Evolutionary conservation across 176 grass and related monocot species (phyloP), one percentile per base, ranked within the genome.

Genomic region (Musa beccarii): DNA sequence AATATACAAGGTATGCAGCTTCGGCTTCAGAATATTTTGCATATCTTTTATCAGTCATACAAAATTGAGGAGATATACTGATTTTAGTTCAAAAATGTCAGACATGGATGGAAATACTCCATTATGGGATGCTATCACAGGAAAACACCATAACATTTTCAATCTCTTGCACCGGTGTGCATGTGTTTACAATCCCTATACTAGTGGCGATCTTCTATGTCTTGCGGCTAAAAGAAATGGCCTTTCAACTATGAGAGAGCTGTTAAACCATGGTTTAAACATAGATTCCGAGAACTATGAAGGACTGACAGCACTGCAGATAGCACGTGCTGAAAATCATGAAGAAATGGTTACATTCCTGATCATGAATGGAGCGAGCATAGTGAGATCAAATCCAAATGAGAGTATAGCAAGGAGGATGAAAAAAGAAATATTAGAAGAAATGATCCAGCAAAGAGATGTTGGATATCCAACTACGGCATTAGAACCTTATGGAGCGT

Each of bases 61-160:
- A 0, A 19, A 52, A 91, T 10, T 11, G 29, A 34, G 29, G 29
- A 34, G 29, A 34, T 34, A 34, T 34, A 34, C 29, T 34, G 29
- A 34, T 34, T 34, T 1, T 28, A 1, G 51, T 57, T 54, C 24
- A 64, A 23, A 1, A 19, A 8, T 16, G 20, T 22, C 79, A 90
- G 90, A 92, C 62, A 56, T 34, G 25, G 49, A 89, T 54, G 90
- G 86, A 64, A 87, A 84, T 79, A 98, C 94, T 76, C 86, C 88
- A 56, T 59, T 91, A 71, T 93, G 94, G 90, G 73, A 85, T 12
- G 90, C 94, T 72, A 82, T 93, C 19, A 78, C 82, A 1, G 85
- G 75, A 73, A 78, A 89, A 72, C 90, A 91, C 81, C 88, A 93
- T 71, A 89, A 85, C 73, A 85, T 93, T 78, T 93, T 98, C 88